Conservation (phyloP, 495 filamentous ascomycete genomes). For the Aspergillus haitiensis region DNA sequence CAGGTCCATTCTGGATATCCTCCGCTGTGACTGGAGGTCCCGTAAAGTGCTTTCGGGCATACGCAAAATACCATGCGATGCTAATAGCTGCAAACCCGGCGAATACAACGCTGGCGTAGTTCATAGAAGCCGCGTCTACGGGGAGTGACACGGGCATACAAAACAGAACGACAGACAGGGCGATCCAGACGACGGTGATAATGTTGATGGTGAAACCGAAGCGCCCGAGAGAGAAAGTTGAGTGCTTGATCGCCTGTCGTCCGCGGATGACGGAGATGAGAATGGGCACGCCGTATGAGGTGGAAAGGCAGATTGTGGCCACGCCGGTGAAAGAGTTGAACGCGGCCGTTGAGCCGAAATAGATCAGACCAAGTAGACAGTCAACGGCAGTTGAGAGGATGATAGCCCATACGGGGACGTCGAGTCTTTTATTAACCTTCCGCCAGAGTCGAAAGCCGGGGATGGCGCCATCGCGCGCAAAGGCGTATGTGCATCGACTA, state of each 20-base stretch:
- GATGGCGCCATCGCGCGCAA: conserved; percentile 66
- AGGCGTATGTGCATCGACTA: conserved; percentile 75
- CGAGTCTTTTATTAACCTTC: conserved; percentile 52
- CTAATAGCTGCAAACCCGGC: conserved; percentile 57
- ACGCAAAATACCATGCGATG: conserved; percentile 64
- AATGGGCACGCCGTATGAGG: conserved; percentile 64
- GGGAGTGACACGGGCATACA: conserved; percentile 58
- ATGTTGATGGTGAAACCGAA: conserved; percentile 56
- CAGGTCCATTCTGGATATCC: conserved; percentile 33
- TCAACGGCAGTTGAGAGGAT: conserved; percentile 55
- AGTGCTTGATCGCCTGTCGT: conserved; percentile 47
- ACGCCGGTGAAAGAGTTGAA: conserved; percentile 69
- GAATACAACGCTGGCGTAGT: conserved; percentile 67
- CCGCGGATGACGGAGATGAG: conserved; percentile 56
- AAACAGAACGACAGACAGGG: conserved; percentile 52
- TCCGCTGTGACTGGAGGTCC: conserved; percentile 60
- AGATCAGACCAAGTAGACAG: conserved; percentile 61
- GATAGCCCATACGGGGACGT: conserved; percentile 60
- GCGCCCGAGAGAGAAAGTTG: conserved; percentile 49
- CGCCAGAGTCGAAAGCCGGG: conserved; percentile 66
- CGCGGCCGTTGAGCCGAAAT: conserved; percentile 60
- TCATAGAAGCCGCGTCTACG: conserved; percentile 48
- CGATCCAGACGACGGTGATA: conserved; percentile 51
- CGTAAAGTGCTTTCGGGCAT: conserved; percentile 68
- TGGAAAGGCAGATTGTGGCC: conserved; percentile 62